Evolutionary conservation across 257 asterid species (phyloP), one percentile per base, ranked within the genome.

Genomic region (Capsicum chinense): DNA sequence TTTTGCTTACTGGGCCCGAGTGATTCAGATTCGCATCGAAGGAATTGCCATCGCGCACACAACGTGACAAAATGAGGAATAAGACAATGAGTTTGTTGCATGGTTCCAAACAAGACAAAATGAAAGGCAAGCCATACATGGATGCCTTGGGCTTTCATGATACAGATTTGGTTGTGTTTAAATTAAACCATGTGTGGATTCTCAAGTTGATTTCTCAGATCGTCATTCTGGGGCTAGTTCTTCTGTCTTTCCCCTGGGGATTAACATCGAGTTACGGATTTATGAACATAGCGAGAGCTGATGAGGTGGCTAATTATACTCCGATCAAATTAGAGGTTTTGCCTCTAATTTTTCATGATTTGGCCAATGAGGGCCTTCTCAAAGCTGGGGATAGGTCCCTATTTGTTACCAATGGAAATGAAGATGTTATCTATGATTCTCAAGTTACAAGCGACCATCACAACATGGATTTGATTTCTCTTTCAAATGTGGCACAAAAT

Each of bases 361-460:
- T 91, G 85, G 85, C 86, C 42, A 90, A 85, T 21, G 89, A 90
- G 70, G 94, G 92, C 56, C 87, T 91, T 9, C 19, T 91, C 74
- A 89, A 84, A 83, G 78, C 66, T 57, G 89, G 88, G 21, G 88
- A 89, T 8, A 79, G 58, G 19, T 88, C 83, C 57, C 73, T 83
- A 9, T 10, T 86, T 67, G 26, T 88, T 37, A 86, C 83, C 57
- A 52, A 47, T 56, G 79, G 56, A 17, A 35, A 69, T 14, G 79
- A 79, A 42, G 84, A 82, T 79, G 48, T 15, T 10, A 60, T 64
- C 1, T 21, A 44, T 37, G 62, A 79, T 17, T 17, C 73, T n/a
- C 71, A 74, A 14, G 54, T 64, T 19, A 26, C 78, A 21, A 69
- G 48, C 2, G 79, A 57, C 12, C 66, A 76, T 16, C 64, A 76